Conservation (phyloP, 768 basidiomycete species). For the Pulveroboletus ravenelii region DNA sequence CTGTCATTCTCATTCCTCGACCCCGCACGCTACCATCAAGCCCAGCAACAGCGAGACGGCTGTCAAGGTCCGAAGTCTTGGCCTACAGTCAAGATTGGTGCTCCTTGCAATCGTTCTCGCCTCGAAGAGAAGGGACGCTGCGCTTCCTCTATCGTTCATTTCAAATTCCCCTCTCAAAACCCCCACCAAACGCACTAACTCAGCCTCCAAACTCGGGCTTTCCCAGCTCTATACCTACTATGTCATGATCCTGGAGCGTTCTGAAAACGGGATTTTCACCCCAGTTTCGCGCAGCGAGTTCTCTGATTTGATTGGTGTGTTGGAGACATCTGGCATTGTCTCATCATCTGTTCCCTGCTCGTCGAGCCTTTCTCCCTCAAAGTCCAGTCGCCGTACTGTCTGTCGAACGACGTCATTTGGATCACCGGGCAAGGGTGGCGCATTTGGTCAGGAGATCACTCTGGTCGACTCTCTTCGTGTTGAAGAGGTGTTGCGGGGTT, state of each 20-base stretch:
- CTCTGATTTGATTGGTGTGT: constrained; percentile 59
- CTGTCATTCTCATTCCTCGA: constrained; percentile 6
- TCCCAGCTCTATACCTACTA: constrained; percentile 66
- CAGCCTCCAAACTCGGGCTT: constrained; percentile 42
- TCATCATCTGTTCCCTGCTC: constrained; percentile 32
- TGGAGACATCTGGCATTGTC: constrained; percentile 71
- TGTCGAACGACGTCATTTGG: constrained; percentile 58
- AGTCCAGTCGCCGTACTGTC: constrained; percentile 48
- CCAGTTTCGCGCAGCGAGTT: constrained; percentile 76
- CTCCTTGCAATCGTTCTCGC: constrained; percentile 63
- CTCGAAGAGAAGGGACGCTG: constrained; percentile 54
- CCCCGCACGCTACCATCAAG: constrained; percentile 18
- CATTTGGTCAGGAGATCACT: constrained; percentile 41
- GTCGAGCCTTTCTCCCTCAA: constrained; percentile 37
- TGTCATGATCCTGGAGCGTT: constrained; percentile 49
- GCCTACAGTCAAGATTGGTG: constrained; percentile 69
- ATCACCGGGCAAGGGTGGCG: constrained; percentile 20
- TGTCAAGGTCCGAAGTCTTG: constrained; percentile 61
- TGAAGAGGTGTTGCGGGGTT: constrained; percentile 67
- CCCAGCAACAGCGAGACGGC: constrained; percentile 54
- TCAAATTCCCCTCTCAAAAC: constrained; percentile 30
- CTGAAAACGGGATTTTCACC: constrained; percentile 50
- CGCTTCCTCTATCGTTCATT: constrained; percentile 46
- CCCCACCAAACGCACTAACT: constrained; percentile 51
- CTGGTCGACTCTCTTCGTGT: constrained; percentile 59